phyloP scores from a whole-genome alignment of 192 early-diverging fungal genomes.

The Pilaira anomala region DNA sequence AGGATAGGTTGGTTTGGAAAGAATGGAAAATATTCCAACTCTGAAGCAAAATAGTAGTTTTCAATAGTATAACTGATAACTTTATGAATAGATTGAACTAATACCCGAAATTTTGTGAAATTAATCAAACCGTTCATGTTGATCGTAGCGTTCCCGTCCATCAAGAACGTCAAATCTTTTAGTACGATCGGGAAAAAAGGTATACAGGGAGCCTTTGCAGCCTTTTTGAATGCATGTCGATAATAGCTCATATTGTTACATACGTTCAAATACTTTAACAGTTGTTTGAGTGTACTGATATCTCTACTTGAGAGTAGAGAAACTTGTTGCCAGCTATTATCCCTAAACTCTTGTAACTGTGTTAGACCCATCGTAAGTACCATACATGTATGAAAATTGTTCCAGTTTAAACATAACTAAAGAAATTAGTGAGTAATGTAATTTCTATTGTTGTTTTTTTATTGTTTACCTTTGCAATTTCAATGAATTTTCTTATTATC shows the following conservation, averaged over 20 bases:
- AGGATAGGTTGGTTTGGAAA: slow-evolving; percentile 6
- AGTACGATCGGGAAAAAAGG: slow-evolving; percentile 67
- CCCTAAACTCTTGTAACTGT: not conserved
- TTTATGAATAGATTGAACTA: slow-evolving; percentile 37
- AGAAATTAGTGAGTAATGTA: not conserved
- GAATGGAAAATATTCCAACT: slow-evolving; percentile 32
- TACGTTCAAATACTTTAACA: slow-evolving; percentile 62
- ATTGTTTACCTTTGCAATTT: slow-evolving; percentile 27
- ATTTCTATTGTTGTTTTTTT: not conserved
- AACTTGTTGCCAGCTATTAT: not conserved
- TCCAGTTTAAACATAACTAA: slow-evolving; percentile 45
- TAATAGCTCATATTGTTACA: slow-evolving; percentile 65
- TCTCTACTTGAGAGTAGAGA: slow-evolving; percentile 41
- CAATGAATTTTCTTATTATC: slow-evolving; percentile 26
- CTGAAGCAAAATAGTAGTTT: slow-evolving; percentile 46
- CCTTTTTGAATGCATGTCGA: slow-evolving; percentile 48
- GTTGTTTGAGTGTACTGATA: slow-evolving; percentile 36
- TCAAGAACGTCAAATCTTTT: slow-evolving; percentile 71
- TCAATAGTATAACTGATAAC: slow-evolving; percentile 33
- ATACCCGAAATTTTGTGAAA: slow-evolving; percentile 47
- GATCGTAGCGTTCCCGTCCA: slow-evolving; percentile 63
- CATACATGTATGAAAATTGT: slow-evolving; percentile 68
- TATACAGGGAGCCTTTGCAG: slow-evolving; percentile 41
- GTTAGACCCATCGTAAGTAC: slow-evolving; percentile 60
- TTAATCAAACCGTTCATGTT: slow-evolving; percentile 31